Conservation (phyloP, 2,329 filamentous ascomycete genomes). For the Neodidymelliopsis sp. region DNA sequence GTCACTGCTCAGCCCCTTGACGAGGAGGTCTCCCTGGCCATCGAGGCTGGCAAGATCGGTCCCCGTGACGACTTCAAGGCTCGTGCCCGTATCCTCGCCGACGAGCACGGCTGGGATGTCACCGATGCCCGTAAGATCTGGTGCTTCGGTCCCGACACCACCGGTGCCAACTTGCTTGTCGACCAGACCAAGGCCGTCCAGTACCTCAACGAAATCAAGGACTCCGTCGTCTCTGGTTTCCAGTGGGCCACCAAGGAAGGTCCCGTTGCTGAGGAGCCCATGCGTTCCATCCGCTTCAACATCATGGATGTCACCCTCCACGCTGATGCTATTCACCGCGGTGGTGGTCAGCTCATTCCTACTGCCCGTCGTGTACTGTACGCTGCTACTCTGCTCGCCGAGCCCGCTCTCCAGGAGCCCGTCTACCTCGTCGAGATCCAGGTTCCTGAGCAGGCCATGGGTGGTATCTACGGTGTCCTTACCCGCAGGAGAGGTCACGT, state of each 20-base stretch:
- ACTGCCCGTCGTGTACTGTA: slow-evolving; percentile 98
- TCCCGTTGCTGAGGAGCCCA: slow-evolving; percentile 96
- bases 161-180: slow-evolving; percentile 95
- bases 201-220: slow-evolving; percentile 99
- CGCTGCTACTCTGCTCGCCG: slow-evolving; percentile 87
- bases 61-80: slow-evolving; percentile 99
- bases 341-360: slow-evolving; percentile 98
- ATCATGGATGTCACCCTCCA: slow-evolving; percentile 99
- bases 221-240: slow-evolving; percentile 99
- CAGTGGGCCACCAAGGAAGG: slow-evolving; percentile 99
- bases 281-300: slow-evolving; percentile 98
- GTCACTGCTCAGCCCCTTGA: slow-evolving; percentile 88
- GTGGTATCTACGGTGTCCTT: slow-evolving; percentile 99
- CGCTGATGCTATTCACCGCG: slow-evolving; percentile 99
- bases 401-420: slow-evolving; percentile 92
- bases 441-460: slow-evolving; percentile 98
- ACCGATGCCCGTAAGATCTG: slow-evolving; percentile 99
- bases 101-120: slow-evolving; percentile 99
- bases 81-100: slow-evolving; percentile 93
- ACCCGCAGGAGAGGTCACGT: slow-evolving; percentile 98
- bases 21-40: slow-evolving; percentile 90
- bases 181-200: slow-evolving; percentile 99
- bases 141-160: slow-evolving; percentile 99
- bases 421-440: slow-evolving; percentile 99
- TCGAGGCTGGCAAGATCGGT: slow-evolving; percentile 89